phyloP scores from a whole-genome alignment of 768 basidiomycete genomes.

The Phlegmacium glaucopus region DNA sequence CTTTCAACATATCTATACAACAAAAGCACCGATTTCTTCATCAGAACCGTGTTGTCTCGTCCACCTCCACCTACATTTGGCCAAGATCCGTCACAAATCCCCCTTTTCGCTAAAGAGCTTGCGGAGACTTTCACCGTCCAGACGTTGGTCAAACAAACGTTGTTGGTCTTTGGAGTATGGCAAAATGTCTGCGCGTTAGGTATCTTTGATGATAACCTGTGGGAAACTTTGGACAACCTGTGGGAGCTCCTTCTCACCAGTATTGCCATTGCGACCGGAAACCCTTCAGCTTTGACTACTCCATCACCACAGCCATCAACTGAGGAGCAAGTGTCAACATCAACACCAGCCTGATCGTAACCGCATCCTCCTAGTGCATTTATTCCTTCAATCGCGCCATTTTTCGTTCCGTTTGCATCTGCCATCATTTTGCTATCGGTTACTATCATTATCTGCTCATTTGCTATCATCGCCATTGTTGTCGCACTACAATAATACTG shows the following conservation, averaged over 20 bases:
- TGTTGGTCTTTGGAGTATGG: slow-evolving; percentile 64
- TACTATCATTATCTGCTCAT: no score
- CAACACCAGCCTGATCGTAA: no score
- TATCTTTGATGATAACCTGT: slow-evolving; percentile 59
- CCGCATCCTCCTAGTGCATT: no score
- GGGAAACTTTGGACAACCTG: slow-evolving; percentile 62
- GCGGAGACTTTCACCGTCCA: slow-evolving; percentile 39
- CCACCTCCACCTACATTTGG: slow-evolving; percentile 27
- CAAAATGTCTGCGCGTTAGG: slow-evolving; percentile 70
- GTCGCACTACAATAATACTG: no score
- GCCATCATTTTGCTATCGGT: no score
- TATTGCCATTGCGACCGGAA: slow-evolving; percentile 47
- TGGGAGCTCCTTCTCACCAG: slow-evolving; percentile 69
- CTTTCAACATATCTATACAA: slow-evolving; percentile 69
- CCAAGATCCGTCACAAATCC: slow-evolving; percentile 16
- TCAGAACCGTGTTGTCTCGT: slow-evolving; percentile 46
- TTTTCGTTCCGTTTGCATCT: no score
- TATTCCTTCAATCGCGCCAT: no score
- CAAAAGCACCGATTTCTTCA: slow-evolving; percentile 47
- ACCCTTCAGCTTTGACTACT: slow-evolving; percentile 17
- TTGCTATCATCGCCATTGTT: no score
- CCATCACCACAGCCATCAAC: background rate
- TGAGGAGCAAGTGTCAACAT: background rate
- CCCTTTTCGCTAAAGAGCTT: slow-evolving; percentile 29
- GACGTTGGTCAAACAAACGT: slow-evolving; percentile 45